Evolutionary conservation across 2,329 filamentous ascomycete species (phyloP).

Genomic region (Monosporascus sp.): DNA sequence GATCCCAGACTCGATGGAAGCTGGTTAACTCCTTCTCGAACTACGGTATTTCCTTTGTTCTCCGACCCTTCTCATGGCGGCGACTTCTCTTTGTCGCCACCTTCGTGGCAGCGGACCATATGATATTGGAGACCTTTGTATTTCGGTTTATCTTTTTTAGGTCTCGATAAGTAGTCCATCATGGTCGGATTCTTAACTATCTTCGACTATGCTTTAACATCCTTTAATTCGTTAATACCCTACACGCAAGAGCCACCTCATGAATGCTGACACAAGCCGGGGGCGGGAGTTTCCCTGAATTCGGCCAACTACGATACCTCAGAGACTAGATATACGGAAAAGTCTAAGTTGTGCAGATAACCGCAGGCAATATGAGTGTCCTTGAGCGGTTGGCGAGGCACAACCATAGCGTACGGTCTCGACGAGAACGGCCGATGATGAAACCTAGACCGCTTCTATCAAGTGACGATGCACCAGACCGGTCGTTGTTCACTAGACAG

Average conservation of each 20-base stretch:
- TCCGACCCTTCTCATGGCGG: background rate
- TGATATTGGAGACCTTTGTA: too few relatives aligned
- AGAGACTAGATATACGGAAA: too few relatives aligned
- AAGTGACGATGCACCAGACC: slow-evolving; percentile 16
- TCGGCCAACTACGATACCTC: too few relatives aligned
- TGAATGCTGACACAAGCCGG: too few relatives aligned
- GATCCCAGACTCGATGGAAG: background rate
- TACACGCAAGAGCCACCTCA: too few relatives aligned
- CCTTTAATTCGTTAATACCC: too few relatives aligned
- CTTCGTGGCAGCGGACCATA: background rate
- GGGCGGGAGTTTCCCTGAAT: too few relatives aligned
- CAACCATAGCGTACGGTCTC: slow-evolving; percentile 15
- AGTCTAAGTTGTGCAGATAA: too few relatives aligned
- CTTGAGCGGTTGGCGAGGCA: slow-evolving; percentile 20
- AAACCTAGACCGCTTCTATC: slow-evolving; percentile 16
- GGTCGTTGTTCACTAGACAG: slow-evolving; percentile 18
- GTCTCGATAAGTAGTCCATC: too few relatives aligned
- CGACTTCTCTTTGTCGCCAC: background rate
- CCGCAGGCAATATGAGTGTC: slow-evolving; percentile 16
- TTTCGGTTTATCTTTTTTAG: too few relatives aligned
- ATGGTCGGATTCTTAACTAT: too few relatives aligned
- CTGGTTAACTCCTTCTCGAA: background rate
- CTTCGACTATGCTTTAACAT: too few relatives aligned
- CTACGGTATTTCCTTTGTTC: background rate
- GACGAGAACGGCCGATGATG: slow-evolving; percentile 9